phyloP scores from a whole-genome alignment of 2,329 filamentous ascomycete species.

The Neurospora sp. region DNA sequence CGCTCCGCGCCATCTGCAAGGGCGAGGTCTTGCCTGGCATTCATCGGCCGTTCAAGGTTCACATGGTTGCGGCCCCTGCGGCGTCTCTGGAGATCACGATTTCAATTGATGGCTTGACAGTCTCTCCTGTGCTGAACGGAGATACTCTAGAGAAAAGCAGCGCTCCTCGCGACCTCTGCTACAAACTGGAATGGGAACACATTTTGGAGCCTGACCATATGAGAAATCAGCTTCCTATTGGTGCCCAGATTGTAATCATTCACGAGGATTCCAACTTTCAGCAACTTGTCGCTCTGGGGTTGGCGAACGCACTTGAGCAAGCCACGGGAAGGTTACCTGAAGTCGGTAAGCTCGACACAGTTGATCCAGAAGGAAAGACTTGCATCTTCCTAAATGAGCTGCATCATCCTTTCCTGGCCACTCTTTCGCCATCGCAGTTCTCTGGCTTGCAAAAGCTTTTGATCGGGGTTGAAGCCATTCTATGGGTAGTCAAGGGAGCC shows the following conservation, averaged over 20 bases:
- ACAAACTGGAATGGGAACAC: constrained; percentile 36
- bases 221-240: constrained; percentile 11
- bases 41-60: constrained; percentile 27
- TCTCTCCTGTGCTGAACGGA: constrained; percentile 32
- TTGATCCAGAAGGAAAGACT: constrained; percentile 25
- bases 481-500: constrained; percentile 32
- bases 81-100: constrained; percentile 23
- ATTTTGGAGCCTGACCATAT: constrained; percentile 18
- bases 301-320: constrained; percentile 24
- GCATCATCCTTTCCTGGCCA: constrained; percentile 32
- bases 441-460: constrained; percentile 26
- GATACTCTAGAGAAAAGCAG: constrained; percentile 20
- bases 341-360: constrained; percentile 21
- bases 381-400: constrained; percentile 36
- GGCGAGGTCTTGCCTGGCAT: constrained; percentile 20
- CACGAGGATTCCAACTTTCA: constrained; percentile 25
- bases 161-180: constrained; percentile 32
- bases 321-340: constrained; percentile 25
- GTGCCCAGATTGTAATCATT: constrained; percentile 29
- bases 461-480: constrained; percentile 24
- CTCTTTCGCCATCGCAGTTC: constrained; percentile 29
- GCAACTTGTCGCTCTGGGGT: constrained; percentile 22
- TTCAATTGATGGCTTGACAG: constrained; percentile 25
- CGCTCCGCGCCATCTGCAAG: constrained; percentile 27
- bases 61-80: constrained; percentile 24